phyloP scores from a whole-genome alignment of 148 eudicot species.

The Chenopodium berlandieri region DNA sequence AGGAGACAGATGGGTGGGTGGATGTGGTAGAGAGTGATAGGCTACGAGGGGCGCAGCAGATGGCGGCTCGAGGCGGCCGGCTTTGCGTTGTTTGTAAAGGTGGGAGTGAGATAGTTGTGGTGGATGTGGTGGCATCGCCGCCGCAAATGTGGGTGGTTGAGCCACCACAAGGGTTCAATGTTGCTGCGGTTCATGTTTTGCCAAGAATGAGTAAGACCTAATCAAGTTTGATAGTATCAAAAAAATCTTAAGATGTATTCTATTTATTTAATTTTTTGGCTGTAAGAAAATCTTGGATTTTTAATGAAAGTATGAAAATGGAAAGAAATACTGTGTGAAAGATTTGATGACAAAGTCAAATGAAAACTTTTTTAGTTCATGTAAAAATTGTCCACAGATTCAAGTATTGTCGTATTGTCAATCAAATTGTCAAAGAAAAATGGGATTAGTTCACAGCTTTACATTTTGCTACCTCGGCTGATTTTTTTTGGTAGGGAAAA shows the following conservation, averaged over 20 bases:
- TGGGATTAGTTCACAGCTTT: neutral
- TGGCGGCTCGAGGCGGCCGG: constrained; percentile 57
- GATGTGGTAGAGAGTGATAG: constrained; percentile 34
- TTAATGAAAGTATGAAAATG: neutral
- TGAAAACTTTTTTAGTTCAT: neutral
- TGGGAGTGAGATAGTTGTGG: constrained; percentile 47
- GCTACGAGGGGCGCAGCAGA: constrained; percentile 55
- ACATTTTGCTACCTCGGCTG: neutral
- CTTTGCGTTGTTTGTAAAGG: constrained; percentile 53
- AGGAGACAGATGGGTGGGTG: constrained; percentile 50
- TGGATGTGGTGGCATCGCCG: constrained; percentile 53
- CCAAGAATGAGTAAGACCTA: constrained; percentile 33
- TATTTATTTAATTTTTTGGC: neutral
- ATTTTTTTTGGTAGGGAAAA: no score
- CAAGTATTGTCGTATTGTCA: neutral
- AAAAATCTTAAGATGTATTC: neutral
- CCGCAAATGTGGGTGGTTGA: constrained; percentile 49
- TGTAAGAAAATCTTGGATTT: neutral
- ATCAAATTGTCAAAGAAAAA: neutral
- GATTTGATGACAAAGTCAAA: neutral
- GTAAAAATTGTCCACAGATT: neutral
- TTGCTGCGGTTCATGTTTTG: constrained; percentile 56
- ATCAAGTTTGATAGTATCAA: neutral
- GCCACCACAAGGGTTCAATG: constrained; percentile 42
- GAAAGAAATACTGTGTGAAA: no score